A percentile compares a stretch with the other conserved stretches of the same genome.
phyloP scores from a whole-genome alignment of 345 rosid genomes.

The Anastatica hierochuntica region DNA sequence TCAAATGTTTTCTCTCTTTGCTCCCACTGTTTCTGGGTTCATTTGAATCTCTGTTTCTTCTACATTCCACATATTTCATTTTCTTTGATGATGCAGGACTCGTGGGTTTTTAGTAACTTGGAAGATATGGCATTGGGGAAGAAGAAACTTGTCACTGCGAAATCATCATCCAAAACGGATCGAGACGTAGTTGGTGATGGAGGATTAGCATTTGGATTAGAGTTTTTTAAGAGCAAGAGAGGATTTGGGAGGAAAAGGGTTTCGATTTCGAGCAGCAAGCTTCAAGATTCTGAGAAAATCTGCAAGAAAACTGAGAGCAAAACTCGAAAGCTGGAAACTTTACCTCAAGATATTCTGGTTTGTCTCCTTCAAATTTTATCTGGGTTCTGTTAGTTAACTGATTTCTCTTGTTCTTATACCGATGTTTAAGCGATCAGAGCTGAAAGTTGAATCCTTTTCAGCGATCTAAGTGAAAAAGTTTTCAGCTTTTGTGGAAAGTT shows the following conservation, averaged over 20 bases:
- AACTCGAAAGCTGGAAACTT: conserved; percentile 39
- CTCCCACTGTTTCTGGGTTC: conserved; percentile 8
- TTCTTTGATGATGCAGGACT: too few relatives aligned
- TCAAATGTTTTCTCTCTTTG: conserved; percentile 3
- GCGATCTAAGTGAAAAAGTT: too few relatives aligned
- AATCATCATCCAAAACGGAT: conserved; percentile 13
- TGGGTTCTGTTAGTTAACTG: background rate
- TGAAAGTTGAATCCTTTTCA: background rate
- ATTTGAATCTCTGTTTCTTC: background rate
- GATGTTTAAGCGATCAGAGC: background rate
- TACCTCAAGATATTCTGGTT: conserved; percentile 69
- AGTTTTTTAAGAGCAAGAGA: conserved; percentile 32
- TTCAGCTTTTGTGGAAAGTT: too few relatives aligned
- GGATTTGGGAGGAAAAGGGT: conserved; percentile 55
- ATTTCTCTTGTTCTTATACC: background rate
- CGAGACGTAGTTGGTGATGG: conserved; percentile 8
- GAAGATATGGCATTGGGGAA: conserved; percentile 36
- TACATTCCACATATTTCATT: background rate
- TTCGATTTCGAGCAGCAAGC: conserved; percentile 17
- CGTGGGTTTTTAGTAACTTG: background rate
- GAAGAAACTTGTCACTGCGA: conserved; percentile 19
- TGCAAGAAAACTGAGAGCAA: conserved; percentile 24
- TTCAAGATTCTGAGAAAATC: conserved; percentile 26
- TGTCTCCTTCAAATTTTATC: background rate
- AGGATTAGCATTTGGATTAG: conserved; percentile 19